Evolutionary conservation across 495 filamentous ascomycete species (phyloP).

Genomic region (Trichoderma erinaceum): DNA sequence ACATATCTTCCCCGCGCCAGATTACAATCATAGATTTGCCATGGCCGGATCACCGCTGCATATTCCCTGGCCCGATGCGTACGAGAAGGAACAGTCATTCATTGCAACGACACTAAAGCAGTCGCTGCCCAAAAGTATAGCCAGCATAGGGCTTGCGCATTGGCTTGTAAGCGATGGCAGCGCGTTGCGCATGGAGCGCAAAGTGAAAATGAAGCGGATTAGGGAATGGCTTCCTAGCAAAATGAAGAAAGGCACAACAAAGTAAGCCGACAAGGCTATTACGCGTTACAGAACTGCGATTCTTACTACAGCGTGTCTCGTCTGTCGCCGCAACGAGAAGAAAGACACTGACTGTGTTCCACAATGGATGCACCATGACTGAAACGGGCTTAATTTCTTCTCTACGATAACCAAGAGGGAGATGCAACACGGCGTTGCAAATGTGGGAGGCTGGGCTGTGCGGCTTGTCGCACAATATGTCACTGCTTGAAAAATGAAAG

Average conservation of each 20-base stretch:
- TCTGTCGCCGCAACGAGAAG: background rate
- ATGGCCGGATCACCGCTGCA: conserved; percentile 35
- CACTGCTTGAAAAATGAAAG: background rate
- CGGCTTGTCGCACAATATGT: background rate
- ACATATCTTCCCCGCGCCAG: conserved; percentile 29
- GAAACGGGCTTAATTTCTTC: background rate
- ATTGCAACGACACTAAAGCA: conserved; percentile 28
- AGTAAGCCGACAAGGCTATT: background rate
- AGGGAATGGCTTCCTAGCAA: conserved; percentile 12
- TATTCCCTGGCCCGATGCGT: conserved; percentile 35
- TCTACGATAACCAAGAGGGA: background rate
- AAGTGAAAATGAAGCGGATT: conserved; percentile 5
- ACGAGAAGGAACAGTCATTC: conserved; percentile 23
- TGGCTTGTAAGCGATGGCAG: conserved; percentile 38
- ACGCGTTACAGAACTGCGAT: background rate
- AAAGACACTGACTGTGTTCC: background rate
- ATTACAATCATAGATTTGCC: conserved; percentile 30
- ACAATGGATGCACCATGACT: conserved; percentile 8
- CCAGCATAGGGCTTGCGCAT: conserved; percentile 35
- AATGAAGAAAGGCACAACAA: background rate
- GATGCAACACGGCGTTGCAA: background rate
- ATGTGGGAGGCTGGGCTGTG: background rate
- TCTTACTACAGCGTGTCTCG: background rate
- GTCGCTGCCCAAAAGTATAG: conserved; percentile 32
- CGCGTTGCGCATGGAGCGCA: conserved; percentile 1